A percentile compares a stretch with the other conserved stretches of the same genome.
Evolutionary conservation across 441 rosid species (phyloP).

Genomic region (Flueggea neowawraea): DNA sequence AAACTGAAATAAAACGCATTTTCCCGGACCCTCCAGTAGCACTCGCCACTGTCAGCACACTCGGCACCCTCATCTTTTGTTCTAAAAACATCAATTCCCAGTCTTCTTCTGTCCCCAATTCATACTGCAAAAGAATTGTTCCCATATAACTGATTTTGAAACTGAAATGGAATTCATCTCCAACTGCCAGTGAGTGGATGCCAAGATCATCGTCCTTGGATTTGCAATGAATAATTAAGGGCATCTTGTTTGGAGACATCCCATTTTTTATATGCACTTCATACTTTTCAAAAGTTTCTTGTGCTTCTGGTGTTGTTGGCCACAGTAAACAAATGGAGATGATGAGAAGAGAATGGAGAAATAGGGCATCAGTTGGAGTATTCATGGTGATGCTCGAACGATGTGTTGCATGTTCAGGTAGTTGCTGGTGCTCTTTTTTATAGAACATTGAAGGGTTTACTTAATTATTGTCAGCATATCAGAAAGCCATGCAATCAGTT

Average conservation of each 20-base stretch:
- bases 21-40: background rate
- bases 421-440: no score
- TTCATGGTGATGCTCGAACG: no score
- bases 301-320: no score
- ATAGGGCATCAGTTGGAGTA: no score
- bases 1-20: conserved; percentile 10
- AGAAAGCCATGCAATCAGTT: no score
- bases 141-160: conserved; percentile 8
- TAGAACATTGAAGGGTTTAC: no score
- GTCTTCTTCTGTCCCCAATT: background rate
- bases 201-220: conserved; percentile 24
- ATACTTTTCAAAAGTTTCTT: no score
- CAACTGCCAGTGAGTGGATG: conserved; percentile 1
- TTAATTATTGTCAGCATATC: no score
- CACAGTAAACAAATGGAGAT: no score
- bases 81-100: conserved; percentile 1
- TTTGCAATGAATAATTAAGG: conserved; percentile 19
- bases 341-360: no score
- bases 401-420: no score
- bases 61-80: background rate
- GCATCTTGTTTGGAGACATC: background rate
- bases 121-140: conserved; percentile 16
- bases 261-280: no score
- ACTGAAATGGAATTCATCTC: conserved; percentile 1
- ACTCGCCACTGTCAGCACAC: background rate